Evolutionary conservation across 495 filamentous ascomycete genomes (phyloP), one percentile per base, ranked within the genome.

Genomic region (Penicillium parvum): DNA sequence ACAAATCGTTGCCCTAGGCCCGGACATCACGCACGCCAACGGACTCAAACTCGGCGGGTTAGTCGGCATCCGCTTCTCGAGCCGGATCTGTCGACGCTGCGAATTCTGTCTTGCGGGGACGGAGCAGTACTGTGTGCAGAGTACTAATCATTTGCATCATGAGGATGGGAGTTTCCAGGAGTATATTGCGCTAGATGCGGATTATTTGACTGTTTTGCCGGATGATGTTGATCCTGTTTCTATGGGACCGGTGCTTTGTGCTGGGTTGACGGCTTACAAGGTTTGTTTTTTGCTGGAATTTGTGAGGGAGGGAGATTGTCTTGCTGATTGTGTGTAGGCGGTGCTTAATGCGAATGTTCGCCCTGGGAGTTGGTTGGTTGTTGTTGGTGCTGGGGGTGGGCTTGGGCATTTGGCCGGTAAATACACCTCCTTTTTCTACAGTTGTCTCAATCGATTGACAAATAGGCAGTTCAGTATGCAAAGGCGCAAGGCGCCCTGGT

Each of bases 351-450:
- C 61, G 10, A 63, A 64, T 28, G 41, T 72, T 36, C 55, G 60
- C 19, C 53, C 64, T n/a, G 68, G 66, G 12, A 57, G 68, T 18
- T 72, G 68, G 65, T 41, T 74, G 28, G 68, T 70, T 5, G 69
- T 74, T 25, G 64, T 74, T 14, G 70, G 70, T 5, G 71, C 73
- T n/a, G 72, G 71, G 8, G 73, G 71, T 40, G 73, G 72, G 17
- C 58, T 76, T 15, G 73, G 72, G 3, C 66, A 73, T 49, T 53
- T 73, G 21, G 69, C 66, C 29, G 66, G 66, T 73, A 46, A 28
- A 63, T 5, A 28, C n/a, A 5, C 25, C 12, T 21, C 18, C 15
- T 10, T 11, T 7, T 34, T 18, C 17, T 11, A 5, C 6, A 19
- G 18, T 18, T n/a, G 17, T 20, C 16, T 40, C 18, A 16, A 14